These are phyloP conservation scores for Cordyceps pruinosa DNA, from an alignment of 2,329 filamentous ascomycete genomes.

Conservation along the genomic window DNA sequence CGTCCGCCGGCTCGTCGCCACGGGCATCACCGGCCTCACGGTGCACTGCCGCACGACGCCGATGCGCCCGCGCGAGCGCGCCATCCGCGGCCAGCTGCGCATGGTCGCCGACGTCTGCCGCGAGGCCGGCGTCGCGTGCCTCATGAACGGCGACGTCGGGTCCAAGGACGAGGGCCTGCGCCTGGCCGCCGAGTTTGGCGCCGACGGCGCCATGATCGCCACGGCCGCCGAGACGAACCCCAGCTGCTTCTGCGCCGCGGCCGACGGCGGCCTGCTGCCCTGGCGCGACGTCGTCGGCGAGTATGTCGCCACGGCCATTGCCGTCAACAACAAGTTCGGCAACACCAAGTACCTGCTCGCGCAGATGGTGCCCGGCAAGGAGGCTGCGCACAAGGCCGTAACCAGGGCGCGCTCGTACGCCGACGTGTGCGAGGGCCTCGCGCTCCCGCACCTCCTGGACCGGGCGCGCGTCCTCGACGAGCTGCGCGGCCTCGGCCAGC, in stretches of 20 bases:
- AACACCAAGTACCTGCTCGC: conserved; percentile 90
- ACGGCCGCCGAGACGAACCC: conserved; percentile 87
- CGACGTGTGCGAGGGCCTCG: conserved; percentile 59
- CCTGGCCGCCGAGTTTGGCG: conserved; percentile 72
- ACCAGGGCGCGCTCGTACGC: conserved; percentile 63
- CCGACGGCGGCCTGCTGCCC: conserved; percentile 60
- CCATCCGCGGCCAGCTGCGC: conserved; percentile 75
- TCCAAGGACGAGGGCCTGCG: conserved; percentile 63
- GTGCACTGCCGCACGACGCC: conserved; percentile 94
- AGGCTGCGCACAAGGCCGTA: conserved; percentile 54
- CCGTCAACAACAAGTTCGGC: conserved; percentile 76
- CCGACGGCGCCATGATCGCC: conserved; percentile 95
- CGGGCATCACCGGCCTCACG: conserved; percentile 86
- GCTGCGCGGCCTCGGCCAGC: conserved; percentile 51
- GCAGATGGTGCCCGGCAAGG: conserved; percentile 80
- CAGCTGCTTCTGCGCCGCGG: conserved; percentile 69
- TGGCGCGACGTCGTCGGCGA: conserved; percentile 74
- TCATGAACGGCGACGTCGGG: conserved; percentile 92
- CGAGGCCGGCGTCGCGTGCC: conserved; percentile 78
- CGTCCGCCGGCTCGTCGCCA: conserved; percentile 66
- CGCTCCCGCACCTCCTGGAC: conserved; percentile 55
- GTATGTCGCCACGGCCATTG: conserved; percentile 67
- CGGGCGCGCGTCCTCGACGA: conserved; percentile 60
- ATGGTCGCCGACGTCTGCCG: conserved; percentile 79
- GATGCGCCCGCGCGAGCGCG: conserved; percentile 85